Base-by-base conservation (phyloP, 192 early-diverging fungal species). In the Allomyces arbusculus region DNA sequence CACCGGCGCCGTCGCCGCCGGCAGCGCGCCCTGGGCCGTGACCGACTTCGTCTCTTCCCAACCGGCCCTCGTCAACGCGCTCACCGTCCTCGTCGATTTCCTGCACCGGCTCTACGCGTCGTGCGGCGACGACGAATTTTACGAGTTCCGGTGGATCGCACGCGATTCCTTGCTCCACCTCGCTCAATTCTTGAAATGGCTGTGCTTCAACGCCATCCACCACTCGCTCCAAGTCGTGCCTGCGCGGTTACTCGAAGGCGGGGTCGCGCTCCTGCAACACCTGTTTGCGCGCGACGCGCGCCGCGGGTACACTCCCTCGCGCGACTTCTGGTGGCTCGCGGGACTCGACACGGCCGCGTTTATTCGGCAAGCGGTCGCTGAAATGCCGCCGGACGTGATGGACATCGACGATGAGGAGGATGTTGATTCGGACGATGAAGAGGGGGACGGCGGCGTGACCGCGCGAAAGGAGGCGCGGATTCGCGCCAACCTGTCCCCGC, bases 271-370 rank as follows among this genome's bases (percentile, higher is more conserved):
- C 20, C 16, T n/a, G 12, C 50, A n/a, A n/a, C 50, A 58, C 50
- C 5, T 58, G 50, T 58, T 20, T 58, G 50, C 12, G 16, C 50
- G 50, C 7, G 50, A 58, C 63, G 86, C 85, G 19, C 77, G 89
- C 0, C 78, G 77, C n/a, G n/a, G 67, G 14, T 91, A 87, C 68
- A 84, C 82, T 61, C 81, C 85, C 9, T 63, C 73, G 23, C 77
- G 79, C 67, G 83, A 86, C 72, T 90, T 88, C 87, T 68, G 89
- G 28, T 76, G 86, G 61, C 62, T 71, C 9, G 66, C 70, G 44
- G 79, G 79, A 23, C 44, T 86, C n/a, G 84, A 91, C 65, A 76
- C 82, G 64, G 72, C 71, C 19, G 69, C 73, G 7, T 87, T 88
- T 68, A 72, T 73, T 22, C 74, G 76, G 65, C 73, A 74, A 45